These are phyloP conservation scores for Aureobasidium melanogenum DNA, from an alignment of 2,329 filamentous ascomycete genomes.

Conservation along the genomic window DNA sequence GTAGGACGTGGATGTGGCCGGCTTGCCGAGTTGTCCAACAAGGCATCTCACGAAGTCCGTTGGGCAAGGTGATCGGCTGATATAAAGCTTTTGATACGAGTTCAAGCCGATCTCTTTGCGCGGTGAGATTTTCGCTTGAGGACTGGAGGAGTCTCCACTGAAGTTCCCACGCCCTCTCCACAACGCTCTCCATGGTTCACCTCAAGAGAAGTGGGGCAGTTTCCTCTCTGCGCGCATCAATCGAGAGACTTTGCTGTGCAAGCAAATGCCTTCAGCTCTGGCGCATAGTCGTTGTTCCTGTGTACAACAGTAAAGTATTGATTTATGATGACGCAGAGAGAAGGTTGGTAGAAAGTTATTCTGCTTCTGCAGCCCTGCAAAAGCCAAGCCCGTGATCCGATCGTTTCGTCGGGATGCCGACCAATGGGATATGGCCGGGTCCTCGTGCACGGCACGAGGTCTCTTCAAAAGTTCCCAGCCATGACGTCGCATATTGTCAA, in stretches of 20 bases:
- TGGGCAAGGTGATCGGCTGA: background rate
- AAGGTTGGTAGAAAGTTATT: background rate
- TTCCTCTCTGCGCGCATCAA: background rate
- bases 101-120: background rate
- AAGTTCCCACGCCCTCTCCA: background rate
- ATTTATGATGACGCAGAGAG: background rate
- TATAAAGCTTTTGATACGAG: constrained; percentile 6
- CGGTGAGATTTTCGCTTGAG: background rate
- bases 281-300: background rate
- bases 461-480: background rate
- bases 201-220: background rate
- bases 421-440: background rate
- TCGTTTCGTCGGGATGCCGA: background rate
- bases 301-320: background rate
- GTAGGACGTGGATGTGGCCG: background rate
- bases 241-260: background rate
- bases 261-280: background rate
- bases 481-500: background rate
- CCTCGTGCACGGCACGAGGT: background rate
- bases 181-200: background rate
- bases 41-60: background rate
- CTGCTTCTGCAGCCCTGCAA: background rate
- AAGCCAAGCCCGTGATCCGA: constrained; percentile 9
- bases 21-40: background rate
- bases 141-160: constrained; percentile 7